phyloP scores from a whole-genome alignment of 306 rosid genomes.

The Luffa aegyptiaca region DNA sequence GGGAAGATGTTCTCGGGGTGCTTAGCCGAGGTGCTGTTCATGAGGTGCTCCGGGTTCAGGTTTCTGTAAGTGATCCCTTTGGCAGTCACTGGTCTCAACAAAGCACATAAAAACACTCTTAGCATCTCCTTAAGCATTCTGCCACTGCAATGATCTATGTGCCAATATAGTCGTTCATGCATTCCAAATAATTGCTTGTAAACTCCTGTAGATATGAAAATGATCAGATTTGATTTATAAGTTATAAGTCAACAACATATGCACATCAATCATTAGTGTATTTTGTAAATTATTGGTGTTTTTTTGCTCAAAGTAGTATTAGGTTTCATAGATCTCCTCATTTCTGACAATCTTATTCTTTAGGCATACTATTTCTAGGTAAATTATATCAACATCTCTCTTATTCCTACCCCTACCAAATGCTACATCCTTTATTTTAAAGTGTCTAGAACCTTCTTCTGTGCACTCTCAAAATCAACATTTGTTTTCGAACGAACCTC shows the following conservation, averaged over 20 bases:
- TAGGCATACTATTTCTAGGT: neutral
- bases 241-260: neutral
- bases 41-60: constrained; percentile 70
- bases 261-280: neutral
- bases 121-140: constrained; percentile 2
- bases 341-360: neutral
- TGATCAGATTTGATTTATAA: neutral
- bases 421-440: neutral
- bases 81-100: constrained; percentile 19
- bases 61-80: constrained; percentile 29
- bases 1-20: constrained; percentile 49
- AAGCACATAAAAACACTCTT: neutral
- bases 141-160: neutral
- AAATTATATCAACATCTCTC: neutral
- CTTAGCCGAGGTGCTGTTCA: constrained; percentile 67
- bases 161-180: neutral
- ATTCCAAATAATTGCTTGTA: neutral
- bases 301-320: neutral
- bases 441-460: neutral
- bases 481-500: neutral
- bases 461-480: neutral
- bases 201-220: neutral
- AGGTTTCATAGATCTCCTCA: neutral
- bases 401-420: neutral
- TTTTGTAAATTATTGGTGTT: neutral